Conservation (phyloP, 495 filamentous ascomycete genomes). For the Zalerion maritima region DNA sequence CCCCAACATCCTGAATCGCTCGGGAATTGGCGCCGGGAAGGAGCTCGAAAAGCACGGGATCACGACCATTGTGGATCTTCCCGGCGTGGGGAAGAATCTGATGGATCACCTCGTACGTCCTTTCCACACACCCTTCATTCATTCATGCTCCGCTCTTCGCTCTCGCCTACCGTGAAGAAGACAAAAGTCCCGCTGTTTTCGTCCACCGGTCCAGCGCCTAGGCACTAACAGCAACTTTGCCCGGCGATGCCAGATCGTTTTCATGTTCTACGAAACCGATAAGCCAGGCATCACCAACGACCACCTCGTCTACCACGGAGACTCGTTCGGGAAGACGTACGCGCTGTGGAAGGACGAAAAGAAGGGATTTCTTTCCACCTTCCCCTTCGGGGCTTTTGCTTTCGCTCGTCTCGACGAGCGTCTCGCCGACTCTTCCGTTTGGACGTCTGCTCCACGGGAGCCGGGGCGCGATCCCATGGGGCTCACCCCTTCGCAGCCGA, state of each 20-base stretch:
- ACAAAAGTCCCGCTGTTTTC: conserved; percentile 2
- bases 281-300: conserved; percentile 28
- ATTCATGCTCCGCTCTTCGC: conserved; percentile 16
- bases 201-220: background rate
- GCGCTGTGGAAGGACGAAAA: conserved; percentile 34
- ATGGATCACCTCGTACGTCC: conserved; percentile 35
- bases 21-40: conserved; percentile 35
- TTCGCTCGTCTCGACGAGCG: conserved; percentile 36
- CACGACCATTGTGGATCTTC: conserved; percentile 28
- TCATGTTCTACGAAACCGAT: conserved; percentile 36
- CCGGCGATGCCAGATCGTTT: conserved; percentile 17
- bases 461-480: conserved; percentile 38
- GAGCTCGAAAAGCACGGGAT: conserved; percentile 35
- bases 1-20: conserved; percentile 40
- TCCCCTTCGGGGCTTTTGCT: conserved; percentile 40
- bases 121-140: conserved; percentile 9
- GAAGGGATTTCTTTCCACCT: conserved; percentile 35
- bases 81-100: conserved; percentile 41
- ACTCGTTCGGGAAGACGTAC: conserved; percentile 27
- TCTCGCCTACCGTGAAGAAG: conserved; percentile 10
- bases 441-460: conserved; percentile 23
- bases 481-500: conserved; percentile 30
- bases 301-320: conserved; percentile 22
- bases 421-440: conserved; percentile 28
- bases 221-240: conserved; percentile 11